These are phyloP conservation scores for Irpex sp. DNA, from an alignment of 1,284 basidiomycete species.

Conservation along the genomic window DNA sequence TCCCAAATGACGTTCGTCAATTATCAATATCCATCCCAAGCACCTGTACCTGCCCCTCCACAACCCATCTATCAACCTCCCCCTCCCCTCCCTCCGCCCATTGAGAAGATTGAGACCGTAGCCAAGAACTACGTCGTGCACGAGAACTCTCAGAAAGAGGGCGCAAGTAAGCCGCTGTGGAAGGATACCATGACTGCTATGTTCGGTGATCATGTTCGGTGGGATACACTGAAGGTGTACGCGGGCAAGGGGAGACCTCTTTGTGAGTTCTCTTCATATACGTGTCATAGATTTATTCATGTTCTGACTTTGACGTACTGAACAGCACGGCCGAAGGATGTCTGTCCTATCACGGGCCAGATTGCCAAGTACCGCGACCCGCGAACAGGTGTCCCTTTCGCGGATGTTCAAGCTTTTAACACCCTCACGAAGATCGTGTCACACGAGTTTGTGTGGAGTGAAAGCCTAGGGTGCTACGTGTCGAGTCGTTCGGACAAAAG, in stretches of 20 bases:
- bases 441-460: constrained; percentile 67
- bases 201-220: constrained; percentile 72
- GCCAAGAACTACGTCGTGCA: constrained; percentile 65
- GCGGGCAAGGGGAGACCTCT: constrained; percentile 56
- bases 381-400: constrained; percentile 72
- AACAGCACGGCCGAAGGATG: constrained; percentile 56
- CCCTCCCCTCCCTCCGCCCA: constrained; percentile 11
- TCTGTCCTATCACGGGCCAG: constrained; percentile 63
- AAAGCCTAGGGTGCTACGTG: constrained; percentile 51
- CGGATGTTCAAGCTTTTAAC: constrained; percentile 62
- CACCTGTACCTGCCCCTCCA: constrained; percentile 2
- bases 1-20: background rate
- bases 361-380: constrained; percentile 73
- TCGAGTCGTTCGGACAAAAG: background rate
- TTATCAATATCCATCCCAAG: constrained; percentile 4
- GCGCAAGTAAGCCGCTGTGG: constrained; percentile 54
- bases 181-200: constrained; percentile 70
- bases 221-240: constrained; percentile 66
- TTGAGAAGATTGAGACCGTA: constrained; percentile 38
- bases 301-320: constrained; percentile 4
- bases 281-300: background rate
- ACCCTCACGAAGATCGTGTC: constrained; percentile 54
- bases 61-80: background rate
- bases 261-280: constrained; percentile 36
- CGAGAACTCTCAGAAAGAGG: constrained; percentile 47